These are phyloP conservation scores for Entomortierella parvispora DNA, from an alignment of 192 early-diverging fungal species.

Conservation along the genomic window DNA sequence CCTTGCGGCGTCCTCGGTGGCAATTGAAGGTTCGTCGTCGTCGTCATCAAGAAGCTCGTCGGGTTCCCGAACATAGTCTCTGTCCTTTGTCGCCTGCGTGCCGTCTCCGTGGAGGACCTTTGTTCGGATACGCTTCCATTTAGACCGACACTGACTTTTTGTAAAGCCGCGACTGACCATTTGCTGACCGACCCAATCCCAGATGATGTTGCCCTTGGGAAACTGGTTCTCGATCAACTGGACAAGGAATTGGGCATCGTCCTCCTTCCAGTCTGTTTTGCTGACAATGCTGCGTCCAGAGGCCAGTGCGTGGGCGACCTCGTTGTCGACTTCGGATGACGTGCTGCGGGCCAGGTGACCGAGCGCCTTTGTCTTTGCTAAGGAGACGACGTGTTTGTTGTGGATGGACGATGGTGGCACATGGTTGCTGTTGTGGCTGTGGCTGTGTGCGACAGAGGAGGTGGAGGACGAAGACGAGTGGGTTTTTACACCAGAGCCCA, in stretches of 20 bases:
- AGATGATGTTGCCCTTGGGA: constrained; percentile 53
- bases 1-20: not conserved
- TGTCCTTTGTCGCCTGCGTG: constrained; percentile 17
- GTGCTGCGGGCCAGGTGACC: constrained; percentile 45
- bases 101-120: constrained; percentile 40
- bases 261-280: constrained; percentile 53
- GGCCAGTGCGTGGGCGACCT: constrained; percentile 41
- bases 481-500: not conserved
- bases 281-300: constrained; percentile 48
- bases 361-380: constrained; percentile 38
- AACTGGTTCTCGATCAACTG: constrained; percentile 47
- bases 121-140: constrained; percentile 49
- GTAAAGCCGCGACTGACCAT: constrained; percentile 40
- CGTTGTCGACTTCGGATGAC: constrained; percentile 45
- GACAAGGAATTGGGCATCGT: constrained; percentile 39
- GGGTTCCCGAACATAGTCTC: constrained; percentile 23
- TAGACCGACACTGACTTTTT: constrained; percentile 50
- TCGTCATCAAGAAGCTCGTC: constrained; percentile 47
- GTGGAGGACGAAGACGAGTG: not conserved
- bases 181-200: constrained; percentile 54
- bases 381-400: constrained; percentile 29
- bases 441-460: not conserved
- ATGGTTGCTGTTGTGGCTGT: not conserved
- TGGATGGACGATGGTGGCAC: constrained; percentile 18
- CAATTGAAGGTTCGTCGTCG: constrained; percentile 12